Base-by-base conservation (phyloP, 202 grass and related monocot genomes). In the Digitaria exilis region DNA sequence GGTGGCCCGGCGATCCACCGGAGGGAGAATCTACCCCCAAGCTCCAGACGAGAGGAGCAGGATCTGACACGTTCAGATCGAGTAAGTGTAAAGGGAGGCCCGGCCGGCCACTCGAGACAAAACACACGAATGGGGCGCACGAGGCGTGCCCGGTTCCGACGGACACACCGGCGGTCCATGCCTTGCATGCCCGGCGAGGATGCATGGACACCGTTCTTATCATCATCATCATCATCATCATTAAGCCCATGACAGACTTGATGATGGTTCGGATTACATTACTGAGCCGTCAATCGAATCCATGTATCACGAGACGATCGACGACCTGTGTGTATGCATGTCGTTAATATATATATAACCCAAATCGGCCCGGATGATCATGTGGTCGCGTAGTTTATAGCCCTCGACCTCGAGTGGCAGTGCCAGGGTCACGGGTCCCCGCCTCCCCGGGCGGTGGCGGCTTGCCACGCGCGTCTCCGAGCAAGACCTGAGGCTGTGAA, bases 341-440 rank as follows among this genome's bases (percentile, higher is more conserved):
- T 39, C 6, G 37, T 39, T 39, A 39, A 39, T 7, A n/a, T n/a
- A n/a, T n/a, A n/a, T n/a, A n/a, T n/a, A n/a, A n/a, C 37, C 37
- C 37, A 39, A 39, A 37, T 37, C 35, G 7, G n/a, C n/a, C 7
- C 35, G 37, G 37, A 39, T 39, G 44, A 46, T 46, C 44, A 46
- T 22, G 18, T 21, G 51, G 51, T 54, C 19, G 17, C 19, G 8
- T 54, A 54, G 8, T 51, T 51, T 52, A 46, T 13, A 15, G 44
- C 11, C 43, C 11, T 45, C 43, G 43, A 8, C 11, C 3, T 15
- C 48, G 7, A 4, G 3, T 52, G 58, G 21, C 19, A 22, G 35
- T 6, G 11, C 19, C 35, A n/a, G 65, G 74, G 30, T 85, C 83
- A 85, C 84, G 84, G 66, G 66, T 45, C 12, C 55, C 22, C 55